Conservation (phyloP, 768 basidiomycete species). For the Phaeotremella fagi region DNA sequence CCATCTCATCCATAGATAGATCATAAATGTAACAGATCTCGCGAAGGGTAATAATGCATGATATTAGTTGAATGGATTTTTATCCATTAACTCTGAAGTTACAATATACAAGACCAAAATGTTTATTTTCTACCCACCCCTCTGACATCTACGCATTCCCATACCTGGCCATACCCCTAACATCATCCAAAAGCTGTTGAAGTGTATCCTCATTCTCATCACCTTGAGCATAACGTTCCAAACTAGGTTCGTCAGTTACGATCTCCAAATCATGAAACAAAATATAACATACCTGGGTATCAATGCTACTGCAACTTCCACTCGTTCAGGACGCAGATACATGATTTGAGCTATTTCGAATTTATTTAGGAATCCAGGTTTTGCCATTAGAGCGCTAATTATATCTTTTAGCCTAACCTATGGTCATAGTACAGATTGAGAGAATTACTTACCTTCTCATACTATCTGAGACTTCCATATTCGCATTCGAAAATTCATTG, state of each 20-base stretch:
- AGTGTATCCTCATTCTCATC: conserved; percentile 23
- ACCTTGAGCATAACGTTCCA: conserved; percentile 31
- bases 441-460: conserved; percentile 32
- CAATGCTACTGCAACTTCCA: conserved; percentile 37
- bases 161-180: conserved; percentile 26
- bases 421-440: not conserved
- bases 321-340: conserved; percentile 36
- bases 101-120: too few relatives aligned
- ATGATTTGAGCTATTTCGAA: conserved; percentile 44
- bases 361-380: conserved; percentile 37
- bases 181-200: conserved; percentile 29
- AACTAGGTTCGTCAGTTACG: conserved; percentile 15
- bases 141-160: not conserved
- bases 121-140: not conserved
- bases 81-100: too few relatives aligned
- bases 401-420: not conserved
- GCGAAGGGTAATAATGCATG: not conserved
- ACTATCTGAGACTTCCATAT: conserved; percentile 23
- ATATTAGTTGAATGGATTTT: too few relatives aligned
- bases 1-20: not conserved
- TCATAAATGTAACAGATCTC: not conserved
- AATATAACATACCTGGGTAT: conserved; percentile 37
- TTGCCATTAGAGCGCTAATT: conserved; percentile 29
- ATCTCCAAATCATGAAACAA: not conserved
- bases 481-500: conserved; percentile 35